These are phyloP conservation scores for Trichoderma hamatum DNA, from an alignment of 2,329 filamentous ascomycete species.

Conservation along the genomic window DNA sequence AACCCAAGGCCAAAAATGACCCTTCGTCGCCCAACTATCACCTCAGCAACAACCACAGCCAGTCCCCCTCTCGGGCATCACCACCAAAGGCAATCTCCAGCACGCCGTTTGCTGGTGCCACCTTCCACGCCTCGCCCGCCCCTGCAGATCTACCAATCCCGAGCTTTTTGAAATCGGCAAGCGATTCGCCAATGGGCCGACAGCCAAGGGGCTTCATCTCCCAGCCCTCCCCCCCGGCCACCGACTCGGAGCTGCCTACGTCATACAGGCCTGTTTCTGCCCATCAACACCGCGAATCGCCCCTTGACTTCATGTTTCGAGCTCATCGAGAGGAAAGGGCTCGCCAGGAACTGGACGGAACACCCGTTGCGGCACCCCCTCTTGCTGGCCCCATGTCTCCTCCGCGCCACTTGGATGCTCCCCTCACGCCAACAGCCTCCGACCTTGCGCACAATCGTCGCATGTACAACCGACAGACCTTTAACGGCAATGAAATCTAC, in stretches of 20 bases:
- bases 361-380: constrained; percentile 45
- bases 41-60: constrained; percentile 46
- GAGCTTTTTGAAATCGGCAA: constrained; percentile 77
- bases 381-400: constrained; percentile 58
- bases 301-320: constrained; percentile 87
- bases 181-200: constrained; percentile 57
- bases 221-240: constrained; percentile 56
- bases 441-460: constrained; percentile 35
- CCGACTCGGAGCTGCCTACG: constrained; percentile 54
- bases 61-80: constrained; percentile 49
- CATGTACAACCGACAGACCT: constrained; percentile 31
- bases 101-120: constrained; percentile 84
- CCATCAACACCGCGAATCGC: constrained; percentile 61
- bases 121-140: constrained; percentile 92
- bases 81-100: constrained; percentile 50
- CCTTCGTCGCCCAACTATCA: constrained; percentile 47
- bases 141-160: constrained; percentile 88
- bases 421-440: constrained; percentile 32
- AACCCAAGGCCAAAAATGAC: constrained; percentile 39
- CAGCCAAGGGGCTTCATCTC: constrained; percentile 44
- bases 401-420: constrained; percentile 40
- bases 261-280: constrained; percentile 45
- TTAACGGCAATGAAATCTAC: constrained; percentile 36
- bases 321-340: constrained; percentile 80
- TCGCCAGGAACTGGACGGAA: constrained; percentile 57